phyloP scores from a whole-genome alignment of 2,329 filamentous ascomycete genomes.

The Hirsutella thompsonii region DNA sequence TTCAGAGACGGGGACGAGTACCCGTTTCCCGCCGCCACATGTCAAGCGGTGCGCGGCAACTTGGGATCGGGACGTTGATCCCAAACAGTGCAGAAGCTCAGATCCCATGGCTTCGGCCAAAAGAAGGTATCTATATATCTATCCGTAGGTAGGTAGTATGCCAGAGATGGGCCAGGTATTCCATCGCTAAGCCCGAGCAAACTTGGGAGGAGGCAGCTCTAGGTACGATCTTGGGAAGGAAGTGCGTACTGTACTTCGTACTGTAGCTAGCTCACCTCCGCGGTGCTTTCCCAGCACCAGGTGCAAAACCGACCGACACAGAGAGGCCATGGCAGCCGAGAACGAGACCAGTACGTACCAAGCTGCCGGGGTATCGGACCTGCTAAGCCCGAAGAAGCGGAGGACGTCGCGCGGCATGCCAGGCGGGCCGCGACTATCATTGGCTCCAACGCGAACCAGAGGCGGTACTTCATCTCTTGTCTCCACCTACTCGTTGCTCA shows the following conservation, averaged over 20 bases:
- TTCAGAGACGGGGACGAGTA: constrained; percentile 1
- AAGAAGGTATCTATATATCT: too few relatives aligned
- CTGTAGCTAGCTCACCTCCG: too few relatives aligned
- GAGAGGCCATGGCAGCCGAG: too few relatives aligned
- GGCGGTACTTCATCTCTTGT: neutral
- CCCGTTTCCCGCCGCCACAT: constrained; percentile 1
- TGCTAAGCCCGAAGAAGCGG: constrained; percentile 5
- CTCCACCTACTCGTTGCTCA: neutral
- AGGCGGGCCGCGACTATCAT: neutral
- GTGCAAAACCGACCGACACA: too few relatives aligned
- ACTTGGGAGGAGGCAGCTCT: too few relatives aligned
- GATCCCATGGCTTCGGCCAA: neutral
- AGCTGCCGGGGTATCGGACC: constrained; percentile 8
- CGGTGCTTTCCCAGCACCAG: too few relatives aligned
- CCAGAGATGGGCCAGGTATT: too few relatives aligned
- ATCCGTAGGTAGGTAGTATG: too few relatives aligned
- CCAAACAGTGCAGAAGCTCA: neutral
- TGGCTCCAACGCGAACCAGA: neutral
- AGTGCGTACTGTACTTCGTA: too few relatives aligned
- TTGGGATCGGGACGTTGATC: neutral
- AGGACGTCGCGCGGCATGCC: neutral
- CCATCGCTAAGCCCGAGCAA: neutral
- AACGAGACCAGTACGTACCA: neutral
- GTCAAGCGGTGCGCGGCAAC: neutral
- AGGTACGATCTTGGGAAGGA: too few relatives aligned